Conservation (phyloP, 805 yeast genomes). For the Metschnikowia proteae region DNA sequence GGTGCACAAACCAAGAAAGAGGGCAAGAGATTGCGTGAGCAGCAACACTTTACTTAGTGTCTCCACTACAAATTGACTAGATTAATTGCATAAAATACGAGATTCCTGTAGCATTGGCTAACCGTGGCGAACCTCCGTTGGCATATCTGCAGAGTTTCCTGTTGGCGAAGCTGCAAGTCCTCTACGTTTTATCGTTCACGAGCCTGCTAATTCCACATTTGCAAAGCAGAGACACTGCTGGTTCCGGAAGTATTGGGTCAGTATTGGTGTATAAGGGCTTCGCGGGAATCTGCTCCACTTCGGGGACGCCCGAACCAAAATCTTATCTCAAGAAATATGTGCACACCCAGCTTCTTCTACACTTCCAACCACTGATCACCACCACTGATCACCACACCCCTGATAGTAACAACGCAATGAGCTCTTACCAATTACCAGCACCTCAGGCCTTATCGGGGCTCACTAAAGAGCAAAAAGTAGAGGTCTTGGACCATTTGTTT, state of each 20-base stretch:
- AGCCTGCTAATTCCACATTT: too few relatives aligned
- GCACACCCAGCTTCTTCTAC: not conserved
- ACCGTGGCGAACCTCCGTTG: too few relatives aligned
- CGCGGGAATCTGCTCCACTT: not conserved
- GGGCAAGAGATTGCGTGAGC: conserved; percentile 40
- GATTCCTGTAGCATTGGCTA: not conserved
- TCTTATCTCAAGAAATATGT: conserved; percentile 1
- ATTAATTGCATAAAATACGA: conserved; percentile 4
- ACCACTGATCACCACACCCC: not conserved
- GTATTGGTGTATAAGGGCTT: too few relatives aligned
- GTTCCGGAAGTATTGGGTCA: too few relatives aligned
- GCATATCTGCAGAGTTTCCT: too few relatives aligned
- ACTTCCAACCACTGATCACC: not conserved
- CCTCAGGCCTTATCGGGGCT: conserved; percentile 13
- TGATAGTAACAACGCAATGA: not conserved
- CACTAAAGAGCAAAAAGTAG: conserved; percentile 25
- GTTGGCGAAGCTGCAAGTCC: too few relatives aligned
- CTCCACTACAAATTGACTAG: not conserved
- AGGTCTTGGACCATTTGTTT: conserved; percentile 53
- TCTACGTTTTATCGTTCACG: too few relatives aligned
- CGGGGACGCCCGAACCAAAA: not conserved
- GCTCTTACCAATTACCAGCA: conserved; percentile 9
- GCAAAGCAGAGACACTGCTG: too few relatives aligned
- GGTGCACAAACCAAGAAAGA: conserved; percentile 41
- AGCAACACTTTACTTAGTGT: conserved; percentile 40